Conservation (phyloP, 164 flowering plant genomes). For the Berberis thunbergii region DNA sequence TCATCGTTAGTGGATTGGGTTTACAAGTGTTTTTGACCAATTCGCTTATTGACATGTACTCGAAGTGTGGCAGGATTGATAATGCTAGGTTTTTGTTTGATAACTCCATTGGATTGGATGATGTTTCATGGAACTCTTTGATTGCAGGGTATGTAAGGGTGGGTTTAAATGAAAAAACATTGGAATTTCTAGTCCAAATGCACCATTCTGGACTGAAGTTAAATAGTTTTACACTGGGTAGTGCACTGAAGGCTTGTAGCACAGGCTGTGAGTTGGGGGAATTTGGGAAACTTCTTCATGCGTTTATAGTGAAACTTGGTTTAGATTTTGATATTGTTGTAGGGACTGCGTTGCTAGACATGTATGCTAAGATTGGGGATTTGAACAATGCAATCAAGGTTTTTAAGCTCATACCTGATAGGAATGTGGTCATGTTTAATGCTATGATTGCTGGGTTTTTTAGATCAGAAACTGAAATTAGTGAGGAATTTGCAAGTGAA, state of each 20-base stretch:
- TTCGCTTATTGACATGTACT: constrained; percentile 47
- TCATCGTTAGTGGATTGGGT: constrained; percentile 28
- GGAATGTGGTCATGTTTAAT: constrained; percentile 47
- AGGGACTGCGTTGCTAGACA: constrained; percentile 48
- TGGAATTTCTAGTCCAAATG: constrained; percentile 33
- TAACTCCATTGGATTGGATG: constrained; percentile 30
- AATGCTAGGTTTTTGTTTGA: constrained; percentile 38
- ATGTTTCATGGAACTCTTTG: constrained; percentile 51
- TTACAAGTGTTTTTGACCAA: constrained; percentile 25
- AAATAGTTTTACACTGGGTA: constrained; percentile 36
- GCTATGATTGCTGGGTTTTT: constrained; percentile 53
- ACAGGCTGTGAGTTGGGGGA: constrained; percentile 11
- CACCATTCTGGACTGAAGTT: constrained; percentile 34
- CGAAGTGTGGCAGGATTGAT: constrained; percentile 39
- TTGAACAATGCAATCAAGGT: constrained; percentile 25
- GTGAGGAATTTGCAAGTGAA: constrained; percentile 18
- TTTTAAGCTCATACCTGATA: constrained; percentile 29
- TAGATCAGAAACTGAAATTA: constrained; percentile 13
- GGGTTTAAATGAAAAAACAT: constrained; percentile 25
- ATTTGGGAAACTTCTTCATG: constrained; percentile 40
- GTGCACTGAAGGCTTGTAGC: constrained; percentile 45
- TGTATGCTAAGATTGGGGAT: constrained; percentile 44
- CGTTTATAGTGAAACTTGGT: constrained; percentile 29
- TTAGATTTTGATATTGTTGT: constrained; percentile 39
- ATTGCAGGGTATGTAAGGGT: constrained; percentile 37